Conservation (phyloP, 2,329 filamentous ascomycete species). For the Fusarium liriodendri region DNA sequence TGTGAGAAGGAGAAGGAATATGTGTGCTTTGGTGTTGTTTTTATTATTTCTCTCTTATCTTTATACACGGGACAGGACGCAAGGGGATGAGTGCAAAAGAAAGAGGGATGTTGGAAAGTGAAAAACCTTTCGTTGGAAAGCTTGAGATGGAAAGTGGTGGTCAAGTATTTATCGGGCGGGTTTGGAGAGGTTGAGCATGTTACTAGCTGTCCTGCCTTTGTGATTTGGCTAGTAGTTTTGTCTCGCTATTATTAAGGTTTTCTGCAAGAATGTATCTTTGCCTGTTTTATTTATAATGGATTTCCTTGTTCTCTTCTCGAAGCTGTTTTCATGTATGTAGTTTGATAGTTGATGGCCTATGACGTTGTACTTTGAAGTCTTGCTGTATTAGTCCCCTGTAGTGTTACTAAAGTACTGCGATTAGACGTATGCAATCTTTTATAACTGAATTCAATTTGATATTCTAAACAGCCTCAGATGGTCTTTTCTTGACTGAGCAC, state of each 20-base stretch:
- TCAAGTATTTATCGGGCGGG: neutral
- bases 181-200: constrained; percentile 1
- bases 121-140: constrained; percentile 1
- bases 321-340: neutral
- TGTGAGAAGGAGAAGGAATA: constrained; percentile 17
- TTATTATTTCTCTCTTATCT: constrained; percentile 9
- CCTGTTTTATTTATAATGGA: constrained; percentile 22
- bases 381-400: no score
- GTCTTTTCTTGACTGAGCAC: neutral
- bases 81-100: constrained; percentile 4
- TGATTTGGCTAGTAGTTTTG: constrained; percentile 9
- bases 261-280: constrained; percentile 29
- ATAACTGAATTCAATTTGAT: neutral
- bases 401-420: no score
- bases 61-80: neutral
- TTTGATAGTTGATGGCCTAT: neutral
- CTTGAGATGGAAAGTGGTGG: neutral
- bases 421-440: neutral
- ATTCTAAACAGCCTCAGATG: neutral
- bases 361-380: neutral
- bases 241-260: constrained; percentile 28
- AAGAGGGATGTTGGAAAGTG: neutral
- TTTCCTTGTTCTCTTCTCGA: constrained; percentile 18
- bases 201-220: constrained; percentile 13
- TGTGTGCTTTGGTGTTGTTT: constrained; percentile 10